Evolutionary conservation across 192 early-diverging fungal species (phyloP).

Genomic region (Mortierella alpina): DNA sequence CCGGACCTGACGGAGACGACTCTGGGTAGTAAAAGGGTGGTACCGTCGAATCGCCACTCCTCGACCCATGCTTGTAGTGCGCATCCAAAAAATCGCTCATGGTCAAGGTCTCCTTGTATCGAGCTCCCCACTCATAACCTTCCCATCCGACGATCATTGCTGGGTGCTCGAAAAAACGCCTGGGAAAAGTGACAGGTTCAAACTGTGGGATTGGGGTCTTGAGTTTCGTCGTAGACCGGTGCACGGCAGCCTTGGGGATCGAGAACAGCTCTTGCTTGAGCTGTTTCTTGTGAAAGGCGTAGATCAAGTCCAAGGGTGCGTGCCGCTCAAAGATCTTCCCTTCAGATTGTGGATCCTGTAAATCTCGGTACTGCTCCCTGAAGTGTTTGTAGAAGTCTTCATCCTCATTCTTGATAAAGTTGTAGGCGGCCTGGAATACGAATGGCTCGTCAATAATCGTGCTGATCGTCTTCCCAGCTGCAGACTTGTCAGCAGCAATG

Average conservation of each 20-base stretch:
- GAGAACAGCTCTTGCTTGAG: constrained; percentile 45
- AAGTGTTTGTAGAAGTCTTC: constrained; percentile 34
- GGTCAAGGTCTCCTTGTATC: constrained; percentile 22
- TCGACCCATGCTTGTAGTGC: constrained; percentile 45
- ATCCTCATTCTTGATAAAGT: constrained; percentile 37
- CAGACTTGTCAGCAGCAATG: constrained; percentile 35
- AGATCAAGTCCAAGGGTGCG: constrained; percentile 38
- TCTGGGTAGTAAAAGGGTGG: constrained; percentile 48
- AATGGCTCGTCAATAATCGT: constrained; percentile 50
- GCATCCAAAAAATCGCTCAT: constrained; percentile 45
- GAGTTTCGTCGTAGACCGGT: constrained; percentile 4
- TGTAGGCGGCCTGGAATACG: constrained; percentile 42
- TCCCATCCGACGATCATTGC: constrained; percentile 46
- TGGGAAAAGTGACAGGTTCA: constrained; percentile 45
- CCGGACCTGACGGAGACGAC: constrained; percentile 19
- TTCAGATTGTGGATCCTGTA: constrained; percentile 39
- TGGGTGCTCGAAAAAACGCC: constrained; percentile 25
- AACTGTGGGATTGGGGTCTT: constrained; percentile 30
- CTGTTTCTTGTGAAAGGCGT: constrained; percentile 39
- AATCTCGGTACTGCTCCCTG: constrained; percentile 37
- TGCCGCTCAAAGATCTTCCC: constrained; percentile 35
- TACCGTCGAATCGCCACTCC: constrained; percentile 13
- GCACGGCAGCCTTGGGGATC: constrained; percentile 36
- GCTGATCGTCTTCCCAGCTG: constrained; percentile 17
- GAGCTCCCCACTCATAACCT: constrained; percentile 29